Conservation (phyloP, 2,329 filamentous ascomycete species). For the Colletotrichum cuscutae region DNA sequence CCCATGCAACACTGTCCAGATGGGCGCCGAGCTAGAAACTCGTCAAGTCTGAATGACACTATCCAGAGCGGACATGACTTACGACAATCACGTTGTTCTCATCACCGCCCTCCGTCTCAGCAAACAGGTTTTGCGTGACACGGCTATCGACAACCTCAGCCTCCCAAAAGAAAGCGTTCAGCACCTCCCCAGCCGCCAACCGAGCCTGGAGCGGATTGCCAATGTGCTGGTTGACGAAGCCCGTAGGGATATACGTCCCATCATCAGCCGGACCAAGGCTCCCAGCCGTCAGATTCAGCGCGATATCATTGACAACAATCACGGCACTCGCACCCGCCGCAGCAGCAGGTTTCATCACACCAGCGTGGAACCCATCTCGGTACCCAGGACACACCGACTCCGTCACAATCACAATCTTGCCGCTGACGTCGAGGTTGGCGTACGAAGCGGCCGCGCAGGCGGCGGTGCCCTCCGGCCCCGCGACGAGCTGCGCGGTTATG, state of each 20-base stretch:
- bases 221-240: constrained; percentile 44
- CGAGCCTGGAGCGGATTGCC: constrained; percentile 42
- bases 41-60: rapidly evolving
- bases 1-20: constrained; percentile 54
- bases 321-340: constrained; percentile 44
- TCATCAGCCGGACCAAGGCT: constrained; percentile 41
- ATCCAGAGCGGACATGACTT: background rate
- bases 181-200: constrained; percentile 44
- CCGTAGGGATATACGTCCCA: constrained; percentile 42
- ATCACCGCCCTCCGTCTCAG: constrained; percentile 56
- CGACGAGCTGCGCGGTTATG: constrained; percentile 40
- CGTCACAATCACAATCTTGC: constrained; percentile 46
- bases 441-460: constrained; percentile 43
- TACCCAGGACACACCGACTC: constrained; percentile 43
- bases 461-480: constrained; percentile 40
- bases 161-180: constrained; percentile 49
- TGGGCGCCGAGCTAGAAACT: constrained; percentile 49
- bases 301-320: constrained; percentile 44
- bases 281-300: constrained; percentile 44
- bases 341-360: constrained; percentile 42
- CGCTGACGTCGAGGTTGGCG: constrained; percentile 38
- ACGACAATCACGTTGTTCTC: constrained; percentile 51
- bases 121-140: constrained; percentile 55
- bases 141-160: constrained; percentile 48
- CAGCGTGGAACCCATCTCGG: constrained; percentile 42